Base-by-base conservation (phyloP, 345 rosid species). In the Corymbia maculata region DNA sequence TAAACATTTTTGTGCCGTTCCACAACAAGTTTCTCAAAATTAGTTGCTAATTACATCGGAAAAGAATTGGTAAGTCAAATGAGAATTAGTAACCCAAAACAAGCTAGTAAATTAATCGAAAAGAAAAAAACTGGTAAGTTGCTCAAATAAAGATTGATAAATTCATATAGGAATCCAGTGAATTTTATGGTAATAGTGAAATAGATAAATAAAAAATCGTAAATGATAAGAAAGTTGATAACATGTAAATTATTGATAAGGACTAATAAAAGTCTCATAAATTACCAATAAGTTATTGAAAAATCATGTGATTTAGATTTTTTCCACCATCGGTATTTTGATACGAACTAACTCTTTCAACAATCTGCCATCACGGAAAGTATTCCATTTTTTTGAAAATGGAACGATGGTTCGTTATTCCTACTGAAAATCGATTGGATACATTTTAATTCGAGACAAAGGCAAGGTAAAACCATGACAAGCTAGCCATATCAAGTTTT, bases 311-410 rank as follows among this genome's bases (percentile, higher is more conserved):
- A 2, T 7, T 1, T 2, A 4, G 3, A 42, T 36, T 42, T 42
- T 8, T 36, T 75, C 19, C 8, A 36, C 49, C 14, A 10, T 2
- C 6, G 14, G 4, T 19, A 21, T 9, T 75, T 36, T 19, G 26
- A 75, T 26, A 75, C 7, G 36, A 3, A 10, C 28, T 49, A 75
- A 75, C 49, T 75, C 49, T 75, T 75, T 68, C 45, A 0, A 3
- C 4, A 2, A 32, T 32, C 3, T 8, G 32, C 1, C 45, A 8
- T 8, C 79, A 68, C 0, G 1, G 2, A 8, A 4, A 68, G 79
- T 4, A 32, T 68, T 17, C 32, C 3, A 8, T 8, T 68, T 61
- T 61, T 28, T 61, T 12, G 28, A 22, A 26, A 28, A 61, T 61
- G 30, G 7, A 61, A 61, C 30, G 13, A 26, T 2, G 0, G 14